Base-by-base conservation (phyloP, 257 asterid genomes). In the Cordia subcordata region DNA sequence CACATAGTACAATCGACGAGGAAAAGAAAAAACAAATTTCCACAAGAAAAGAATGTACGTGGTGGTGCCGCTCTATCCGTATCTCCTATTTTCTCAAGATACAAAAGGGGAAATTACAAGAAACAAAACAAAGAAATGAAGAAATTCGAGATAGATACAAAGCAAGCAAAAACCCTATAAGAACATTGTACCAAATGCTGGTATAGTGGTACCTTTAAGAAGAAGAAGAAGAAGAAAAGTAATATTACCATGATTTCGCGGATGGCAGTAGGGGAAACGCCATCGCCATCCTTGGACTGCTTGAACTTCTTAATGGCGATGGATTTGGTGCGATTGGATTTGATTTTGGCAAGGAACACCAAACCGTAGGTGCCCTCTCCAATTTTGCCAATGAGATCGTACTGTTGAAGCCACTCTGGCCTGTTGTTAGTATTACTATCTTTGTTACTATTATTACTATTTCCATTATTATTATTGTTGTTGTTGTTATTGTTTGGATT, bases 231-330 rank as follows among this genome's bases (percentile, higher is more conserved):
- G 35, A 3, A 27, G 3, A 27, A 27, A 27, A 53, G 1, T 17
- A 21, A 52, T 3, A 20, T 27, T 58, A 92, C 99, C 99, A 92
- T 92, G 60, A 92, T 92, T 81, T 92, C 99, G 20, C 98, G 95
- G 74, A 91, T 91, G 23, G 98, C 98, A n/a, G 96, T 91, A 11
- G 98, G 98, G 58, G 98, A 91, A 62, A 91, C 94, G 62, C 98
- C 96, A 63, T 91, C 98, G 3, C 98, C 98, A 13, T 91, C 98
- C 72, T 91, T 91, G 54, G 98, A 84, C 82, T 88, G 98, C 92
- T 91, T 92, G 85, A 92, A 92, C 67, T 88, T 92, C 80, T 92
- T 92, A 66, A 93, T 89, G 8, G 99, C 99, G 37, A 93, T 86
- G 47, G 96, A 77, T 80, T 86, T 89, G 57, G 86, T 52, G 38